Conservation (phyloP, 2,329 filamentous ascomycete genomes). For the Lachnellula arida region DNA sequence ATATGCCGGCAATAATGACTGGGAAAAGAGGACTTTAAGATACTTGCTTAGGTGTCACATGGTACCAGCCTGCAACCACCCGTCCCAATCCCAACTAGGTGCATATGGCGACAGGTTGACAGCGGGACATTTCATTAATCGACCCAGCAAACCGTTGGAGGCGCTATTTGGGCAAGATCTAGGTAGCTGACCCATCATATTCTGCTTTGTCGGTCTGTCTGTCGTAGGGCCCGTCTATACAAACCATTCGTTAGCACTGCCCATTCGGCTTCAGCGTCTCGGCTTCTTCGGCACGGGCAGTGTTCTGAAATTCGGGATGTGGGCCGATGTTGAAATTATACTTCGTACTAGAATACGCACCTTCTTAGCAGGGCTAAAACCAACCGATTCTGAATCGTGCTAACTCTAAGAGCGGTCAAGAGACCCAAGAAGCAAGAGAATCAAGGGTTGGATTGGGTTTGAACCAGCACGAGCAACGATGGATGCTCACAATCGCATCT, state of each 20-base stretch:
- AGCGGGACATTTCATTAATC: background rate
- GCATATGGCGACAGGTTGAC: no score
- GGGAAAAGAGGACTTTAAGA: background rate
- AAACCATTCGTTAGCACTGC: background rate
- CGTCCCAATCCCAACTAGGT: no score
- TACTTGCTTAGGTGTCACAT: background rate
- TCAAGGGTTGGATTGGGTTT: no score
- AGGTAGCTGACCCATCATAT: background rate
- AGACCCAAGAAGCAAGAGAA: background rate
- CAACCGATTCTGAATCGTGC: background rate
- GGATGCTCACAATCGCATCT: background rate
- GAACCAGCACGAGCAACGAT: background rate
- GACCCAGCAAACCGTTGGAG: constrained; percentile 7
- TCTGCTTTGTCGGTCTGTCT: background rate
- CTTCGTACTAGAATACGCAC: background rate
- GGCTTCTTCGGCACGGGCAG: background rate
- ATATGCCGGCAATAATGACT: background rate
- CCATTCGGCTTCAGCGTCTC: background rate
- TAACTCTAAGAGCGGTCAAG: background rate
- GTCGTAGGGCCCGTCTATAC: no score
- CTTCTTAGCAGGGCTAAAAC: background rate
- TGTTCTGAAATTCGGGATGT: no score
- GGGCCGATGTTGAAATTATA: background rate
- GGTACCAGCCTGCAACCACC: no score
- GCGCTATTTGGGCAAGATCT: background rate